Evolutionary conservation across 345 rosid genomes (phyloP).

Genomic region (Conringia planisiliqua): DNA sequence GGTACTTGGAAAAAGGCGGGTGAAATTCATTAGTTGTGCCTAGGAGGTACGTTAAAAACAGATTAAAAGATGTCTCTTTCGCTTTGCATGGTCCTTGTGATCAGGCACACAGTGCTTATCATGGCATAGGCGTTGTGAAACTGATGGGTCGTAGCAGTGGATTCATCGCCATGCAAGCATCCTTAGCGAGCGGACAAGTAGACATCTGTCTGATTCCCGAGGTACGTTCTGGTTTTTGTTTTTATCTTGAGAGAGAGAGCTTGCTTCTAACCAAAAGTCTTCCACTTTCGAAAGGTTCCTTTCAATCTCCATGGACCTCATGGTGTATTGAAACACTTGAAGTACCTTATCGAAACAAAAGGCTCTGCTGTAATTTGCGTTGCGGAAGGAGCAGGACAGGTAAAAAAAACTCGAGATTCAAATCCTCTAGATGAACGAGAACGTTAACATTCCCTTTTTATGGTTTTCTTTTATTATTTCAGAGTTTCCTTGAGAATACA

Average conservation of each 20-base stretch:
- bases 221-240: conserved; percentile 39
- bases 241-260: not conserved
- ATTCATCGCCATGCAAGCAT: conserved; percentile 96
- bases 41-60: not conserved
- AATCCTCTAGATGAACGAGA: not conserved
- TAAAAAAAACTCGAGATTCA: conserved; percentile 32
- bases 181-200: conserved; percentile 96
- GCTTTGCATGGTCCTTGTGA: not conserved
- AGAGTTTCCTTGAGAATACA: conserved; percentile 75
- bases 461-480: conserved; percentile 6
- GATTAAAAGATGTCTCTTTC: not conserved
- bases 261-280: conserved; percentile 1
- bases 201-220: conserved; percentile 98
- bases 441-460: not conserved
- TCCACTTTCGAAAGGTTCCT: conserved; percentile 55
- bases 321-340: conserved; percentile 86
- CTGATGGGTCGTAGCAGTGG: conserved; percentile 99
- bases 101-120: conserved; percentile 97
- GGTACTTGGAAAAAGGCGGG: conserved; percentile 35
- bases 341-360: conserved; percentile 86
- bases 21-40: not conserved
- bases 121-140: conserved; percentile 92
- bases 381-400: conserved; percentile 99
- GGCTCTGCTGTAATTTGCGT: conserved; percentile 97
- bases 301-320: conserved; percentile 82